These are phyloP conservation scores for Trifolium fragiferum DNA, from an alignment of 306 rosid genomes.

Conservation along the genomic window DNA sequence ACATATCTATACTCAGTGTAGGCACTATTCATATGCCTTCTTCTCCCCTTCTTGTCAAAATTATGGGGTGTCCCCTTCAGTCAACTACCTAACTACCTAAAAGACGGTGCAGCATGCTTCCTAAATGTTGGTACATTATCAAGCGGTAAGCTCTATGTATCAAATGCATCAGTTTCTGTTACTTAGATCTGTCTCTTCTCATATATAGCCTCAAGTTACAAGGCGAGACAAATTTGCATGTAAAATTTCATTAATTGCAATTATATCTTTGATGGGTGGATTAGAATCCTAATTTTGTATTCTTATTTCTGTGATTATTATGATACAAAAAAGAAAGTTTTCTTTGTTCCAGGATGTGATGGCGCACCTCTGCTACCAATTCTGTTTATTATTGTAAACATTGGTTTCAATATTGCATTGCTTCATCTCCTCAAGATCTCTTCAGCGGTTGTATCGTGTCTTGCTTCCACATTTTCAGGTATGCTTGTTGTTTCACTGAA, in stretches of 20 bases:
- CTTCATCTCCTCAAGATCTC: conserved; percentile 90
- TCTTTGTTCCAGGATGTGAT: conserved; percentile 55
- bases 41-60: conserved; percentile 82
- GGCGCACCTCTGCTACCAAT: conserved; percentile 61
- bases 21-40: conserved; percentile 81
- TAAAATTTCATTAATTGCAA: conserved; percentile 24
- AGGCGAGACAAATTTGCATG: conserved; percentile 10
- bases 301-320: conserved; percentile 11
- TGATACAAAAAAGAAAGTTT: neutral
- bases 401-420: conserved; percentile 73
- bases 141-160: conserved; percentile 57
- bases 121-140: conserved; percentile 70
- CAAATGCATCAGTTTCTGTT: conserved; percentile 15
- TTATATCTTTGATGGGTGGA: conserved; percentile 23
- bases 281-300: neutral
- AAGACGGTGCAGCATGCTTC: conserved; percentile 92
- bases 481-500: conserved; percentile 27
- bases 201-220: conserved; percentile 20
- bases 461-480: conserved; percentile 95
- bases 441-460: conserved; percentile 87
- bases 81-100: conserved; percentile 82
- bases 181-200: neutral
- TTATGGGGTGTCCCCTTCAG: conserved; percentile 88
- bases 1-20: conserved; percentile 49
- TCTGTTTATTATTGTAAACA: conserved; percentile 53